phyloP scores from a whole-genome alignment of 2,329 filamentous ascomycete species.

The Cucurbitaria berberidis region DNA sequence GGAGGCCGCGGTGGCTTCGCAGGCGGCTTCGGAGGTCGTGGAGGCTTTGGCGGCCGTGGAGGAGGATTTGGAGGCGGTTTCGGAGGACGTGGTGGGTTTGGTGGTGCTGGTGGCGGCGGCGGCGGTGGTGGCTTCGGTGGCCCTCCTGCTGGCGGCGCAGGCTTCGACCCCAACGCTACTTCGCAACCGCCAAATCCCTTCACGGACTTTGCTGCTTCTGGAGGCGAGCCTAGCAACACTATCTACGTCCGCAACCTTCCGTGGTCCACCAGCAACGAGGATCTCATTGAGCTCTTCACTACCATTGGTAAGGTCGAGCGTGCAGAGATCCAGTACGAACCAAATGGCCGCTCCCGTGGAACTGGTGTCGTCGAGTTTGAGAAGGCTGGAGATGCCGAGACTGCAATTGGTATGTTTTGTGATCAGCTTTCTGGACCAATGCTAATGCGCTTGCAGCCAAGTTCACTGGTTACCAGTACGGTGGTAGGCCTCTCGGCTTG shows the following conservation, averaged over 20 bases:
- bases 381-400: conserved; percentile 81
- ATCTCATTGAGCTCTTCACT: conserved; percentile 93
- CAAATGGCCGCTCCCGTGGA: conserved; percentile 91
- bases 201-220: conserved; percentile 88
- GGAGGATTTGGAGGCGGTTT: conserved; percentile 61
- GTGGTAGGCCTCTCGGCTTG: conserved; percentile 88
- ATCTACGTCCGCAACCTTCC: conserved; percentile 98
- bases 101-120: conserved; percentile 60
- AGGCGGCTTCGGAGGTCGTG: conserved; percentile 49
- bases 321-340: conserved; percentile 99
- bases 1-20: conserved; percentile 49
- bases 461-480: conserved; percentile 97
- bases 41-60: conserved; percentile 63
- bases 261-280: conserved; percentile 99
- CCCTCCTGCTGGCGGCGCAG: conserved; percentile 44
- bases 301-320: conserved; percentile 98
- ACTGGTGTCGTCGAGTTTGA: conserved; percentile 98
- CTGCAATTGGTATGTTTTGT: conserved; percentile 71
- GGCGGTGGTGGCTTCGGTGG: conserved; percentile 55
- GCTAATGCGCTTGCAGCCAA: conserved; percentile 65
- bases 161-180: conserved; percentile 57
- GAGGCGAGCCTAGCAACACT: conserved; percentile 78
- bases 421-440: too few species aligned
- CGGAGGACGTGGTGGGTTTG: conserved; percentile 52
- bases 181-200: conserved; percentile 81